Evolutionary conservation across 164 flowering plant genomes (phyloP), one percentile per base, ranked within the genome.

Genomic region (Piper longum): DNA sequence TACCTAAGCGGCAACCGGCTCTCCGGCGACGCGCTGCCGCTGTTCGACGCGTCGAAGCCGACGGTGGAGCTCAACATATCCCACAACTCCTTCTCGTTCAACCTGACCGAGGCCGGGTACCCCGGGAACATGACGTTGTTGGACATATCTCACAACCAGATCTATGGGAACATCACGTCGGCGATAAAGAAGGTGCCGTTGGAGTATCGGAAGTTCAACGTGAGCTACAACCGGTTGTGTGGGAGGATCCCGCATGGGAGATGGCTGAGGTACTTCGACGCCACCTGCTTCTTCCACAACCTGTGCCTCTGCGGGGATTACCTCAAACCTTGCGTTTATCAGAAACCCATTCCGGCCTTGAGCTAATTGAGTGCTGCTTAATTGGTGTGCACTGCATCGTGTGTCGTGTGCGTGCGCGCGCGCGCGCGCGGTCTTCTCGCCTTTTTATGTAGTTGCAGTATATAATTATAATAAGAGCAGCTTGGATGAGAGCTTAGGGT

Each of bases 91-190:
- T 18, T 57, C 36, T 67, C 69, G 63, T 88, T 88, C 54, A 77
- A 91, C 73, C 59, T 86, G 1, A 72, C 88, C 4, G 78, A 66
- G 36, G 80, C 82, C 58, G 67, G 41, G 72, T 70, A 86, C 26
- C 80, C 86, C 0, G n/a, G 17, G 45, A 70, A 66, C 18, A 43
- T 85, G 78, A 62, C 43, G 5, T 5, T 9, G 4, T 59, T 85
- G 71, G 82, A 85, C 52, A 19, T 85, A 11, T 71, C 71, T 5
- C 87, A 85, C 60, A 84, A 87, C 63, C 70, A 60, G 75, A 78
- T 87, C 2, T 44, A 2, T 1, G 95, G 95, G 42, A 74, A 71
- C 11, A 43, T 85, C 43, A 89, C 78, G 57, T 16, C 43, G 18
- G 41, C 26, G 63, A 43, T 76, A 26, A 61, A 70, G 17, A 61